Evolutionary conservation across 116 monocot species (phyloP).

Genomic region (Trichopus zeylanicus): DNA sequence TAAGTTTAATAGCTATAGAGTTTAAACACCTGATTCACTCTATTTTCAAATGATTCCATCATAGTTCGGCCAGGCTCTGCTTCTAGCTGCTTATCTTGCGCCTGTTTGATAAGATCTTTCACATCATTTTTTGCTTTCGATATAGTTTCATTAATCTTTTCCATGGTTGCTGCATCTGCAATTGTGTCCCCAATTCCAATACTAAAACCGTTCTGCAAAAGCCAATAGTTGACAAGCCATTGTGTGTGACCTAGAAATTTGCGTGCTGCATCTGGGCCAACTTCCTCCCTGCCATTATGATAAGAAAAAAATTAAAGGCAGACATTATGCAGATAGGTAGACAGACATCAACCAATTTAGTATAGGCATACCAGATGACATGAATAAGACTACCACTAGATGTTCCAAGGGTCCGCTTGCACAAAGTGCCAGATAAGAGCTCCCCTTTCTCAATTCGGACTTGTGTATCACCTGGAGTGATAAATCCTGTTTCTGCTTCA

Average conservation of each 20-base stretch:
- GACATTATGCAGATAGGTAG: neutral
- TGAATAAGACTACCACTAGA: constrained; percentile 89
- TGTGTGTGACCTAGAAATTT: constrained; percentile 96
- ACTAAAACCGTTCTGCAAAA: constrained; percentile 88
- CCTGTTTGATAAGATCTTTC: constrained; percentile 81
- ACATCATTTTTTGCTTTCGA: constrained; percentile 93
- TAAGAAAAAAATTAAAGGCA: neutral
- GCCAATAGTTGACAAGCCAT: constrained; percentile 99
- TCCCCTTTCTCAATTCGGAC: constrained; percentile 95
- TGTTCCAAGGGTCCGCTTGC: constrained; percentile 91
- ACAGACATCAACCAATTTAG: neutral
- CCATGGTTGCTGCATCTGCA: constrained; percentile 97
- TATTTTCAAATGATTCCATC: constrained; percentile 99
- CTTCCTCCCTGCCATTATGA: constrained; percentile 86
- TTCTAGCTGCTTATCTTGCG: constrained; percentile 82
- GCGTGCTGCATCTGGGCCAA: constrained; percentile 96
- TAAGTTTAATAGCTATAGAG: neutral
- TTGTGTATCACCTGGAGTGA: constrained; percentile 86
- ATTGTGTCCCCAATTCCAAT: constrained; percentile 99
- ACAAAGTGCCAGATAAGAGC: constrained; percentile 82
- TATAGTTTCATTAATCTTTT: constrained; percentile 94
- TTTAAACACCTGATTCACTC: constrained; percentile 76
- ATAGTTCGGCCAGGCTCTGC: constrained; percentile 91
- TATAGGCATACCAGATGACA: constrained; percentile 68
- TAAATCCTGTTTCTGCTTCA: constrained; percentile 63